Percentiles rank a stretch among this genome's conserved stretches.
Evolutionary conservation across 345 rosid genomes (phyloP).

Genomic region (Camelina neglecta): DNA sequence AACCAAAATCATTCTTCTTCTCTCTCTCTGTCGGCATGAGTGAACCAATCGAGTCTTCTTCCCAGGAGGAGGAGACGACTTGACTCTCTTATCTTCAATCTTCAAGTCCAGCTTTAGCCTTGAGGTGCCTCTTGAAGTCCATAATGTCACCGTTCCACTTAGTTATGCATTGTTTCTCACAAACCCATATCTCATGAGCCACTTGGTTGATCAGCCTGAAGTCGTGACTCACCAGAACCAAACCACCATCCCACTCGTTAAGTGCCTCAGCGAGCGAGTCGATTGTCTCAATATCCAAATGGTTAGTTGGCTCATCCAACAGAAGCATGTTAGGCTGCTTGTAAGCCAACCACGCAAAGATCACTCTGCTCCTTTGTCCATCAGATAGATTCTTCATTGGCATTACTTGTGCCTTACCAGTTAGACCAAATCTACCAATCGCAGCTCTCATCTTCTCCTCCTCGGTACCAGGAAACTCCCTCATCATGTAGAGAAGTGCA

Average conservation of each 20-base stretch:
- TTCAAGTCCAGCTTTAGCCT: constrained; percentile 69
- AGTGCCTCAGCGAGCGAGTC: constrained; percentile 90
- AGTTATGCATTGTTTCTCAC: constrained; percentile 71
- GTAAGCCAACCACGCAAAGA: constrained; percentile 94
- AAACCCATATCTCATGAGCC: constrained; percentile 88
- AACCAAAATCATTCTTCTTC: constrained; percentile 13
- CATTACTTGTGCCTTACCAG: constrained; percentile 98
- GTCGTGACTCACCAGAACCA: constrained; percentile 90
- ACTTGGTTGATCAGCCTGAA: constrained; percentile 93
- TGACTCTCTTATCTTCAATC: constrained; percentile 20
- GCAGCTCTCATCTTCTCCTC: constrained; percentile 98
- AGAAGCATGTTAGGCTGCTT: constrained; percentile 95
- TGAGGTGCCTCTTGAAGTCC: constrained; percentile 82
- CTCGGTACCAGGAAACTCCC: constrained; percentile 89
- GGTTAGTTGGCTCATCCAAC: constrained; percentile 96
- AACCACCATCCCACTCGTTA: constrained; percentile 88
- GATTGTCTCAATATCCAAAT: constrained; percentile 95
- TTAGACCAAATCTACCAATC: constrained; percentile 83
- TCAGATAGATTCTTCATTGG: constrained; percentile 97
- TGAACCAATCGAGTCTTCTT: constrained; percentile 17
- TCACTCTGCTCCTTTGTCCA: constrained; percentile 95
- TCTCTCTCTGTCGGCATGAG: constrained; percentile 28
- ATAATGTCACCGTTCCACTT: constrained; percentile 85
- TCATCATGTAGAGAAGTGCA: constrained; percentile 85
- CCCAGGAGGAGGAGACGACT: constrained; percentile 23